Evolutionary conservation across 140 eudicot genomes (phyloP), one percentile per base, ranked within the genome.

Genomic region (Flaveria floridana): DNA sequence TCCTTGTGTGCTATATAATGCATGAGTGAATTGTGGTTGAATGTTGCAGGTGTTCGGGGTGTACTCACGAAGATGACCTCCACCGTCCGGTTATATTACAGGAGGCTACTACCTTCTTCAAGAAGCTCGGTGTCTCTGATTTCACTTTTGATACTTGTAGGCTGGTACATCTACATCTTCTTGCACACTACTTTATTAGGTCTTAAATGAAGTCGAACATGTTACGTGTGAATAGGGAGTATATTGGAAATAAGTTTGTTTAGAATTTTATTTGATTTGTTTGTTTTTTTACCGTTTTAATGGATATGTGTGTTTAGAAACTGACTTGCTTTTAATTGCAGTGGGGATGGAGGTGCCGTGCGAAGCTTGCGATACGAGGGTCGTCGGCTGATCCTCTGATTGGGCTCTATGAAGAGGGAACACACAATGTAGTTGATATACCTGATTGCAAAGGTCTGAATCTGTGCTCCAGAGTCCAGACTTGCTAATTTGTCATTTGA

Each of bases 311-410:
- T 56, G 50, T 42, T 51, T 80, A 4, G 52, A 66, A 42, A 20
- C 20, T 74, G 55, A 64, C 11, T 4, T 76, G 52, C 21, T 68
- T 51, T 55, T 1, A 48, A 48, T 68, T 73, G 47, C 79, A 94
- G 99, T 88, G 91, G 93, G 99, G 96, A 77, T 94, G 99, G 99
- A 86, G 99, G 81, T 94, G 99, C 51, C 97, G 99, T 18, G 99
- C 99, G 18, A 94, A 94, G 81, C 97, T 94, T 34, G 99, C 97
- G 1, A 88, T 88, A 71, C 94, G 97, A n/a, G 99, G 99, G 57
- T 81, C 90, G 25, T 81, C 94, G 21, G 44, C 66, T 37, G 75
- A 88, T 65, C 99, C 99, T 74, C 71, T 90, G 57, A 86, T 94
- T 70, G 99, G 99, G 67, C 91, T 94, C 26, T 94, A 94, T 81